Evolutionary conservation across 169 alveolate species (phyloP).

Genomic region (Ichthyophthirius multifiliis): DNA sequence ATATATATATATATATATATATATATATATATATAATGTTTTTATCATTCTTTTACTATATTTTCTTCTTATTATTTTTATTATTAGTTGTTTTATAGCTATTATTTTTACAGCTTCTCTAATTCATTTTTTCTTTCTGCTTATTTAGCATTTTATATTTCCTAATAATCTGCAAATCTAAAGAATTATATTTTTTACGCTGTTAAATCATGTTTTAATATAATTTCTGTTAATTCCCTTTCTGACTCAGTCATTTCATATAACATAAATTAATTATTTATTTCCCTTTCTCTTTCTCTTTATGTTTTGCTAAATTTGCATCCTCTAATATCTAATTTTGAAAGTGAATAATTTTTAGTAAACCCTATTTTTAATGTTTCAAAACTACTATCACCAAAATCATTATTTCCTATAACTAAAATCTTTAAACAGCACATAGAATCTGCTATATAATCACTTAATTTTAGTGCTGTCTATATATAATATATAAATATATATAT

Average conservation of each 20-base stretch:
- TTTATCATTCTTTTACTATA: no score
- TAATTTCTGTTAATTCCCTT: constrained; percentile 24
- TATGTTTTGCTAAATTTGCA: constrained; percentile 20
- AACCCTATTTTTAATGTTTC: constrained; percentile 24
- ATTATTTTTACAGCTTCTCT: no score
- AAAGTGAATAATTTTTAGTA: constrained; percentile 14
- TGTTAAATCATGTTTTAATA: constrained; percentile 13
- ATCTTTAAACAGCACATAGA: constrained; percentile 14
- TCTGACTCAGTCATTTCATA: not conserved
- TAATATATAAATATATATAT: no score
- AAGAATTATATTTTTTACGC: constrained; percentile 19
- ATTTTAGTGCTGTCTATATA: constrained; percentile 16
- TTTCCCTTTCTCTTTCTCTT: not conserved
- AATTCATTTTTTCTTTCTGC: no score
- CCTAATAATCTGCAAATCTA: not conserved
- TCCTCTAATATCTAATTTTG: constrained; percentile 18
- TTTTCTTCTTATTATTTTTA: no score
- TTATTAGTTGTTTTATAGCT: no score
- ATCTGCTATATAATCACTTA: constrained; percentile 29
- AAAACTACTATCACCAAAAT: constrained; percentile 11
- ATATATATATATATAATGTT: no score
- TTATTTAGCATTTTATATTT: no score
- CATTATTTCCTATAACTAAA: constrained; percentile 30
- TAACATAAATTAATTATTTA: not conserved
- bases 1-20: no score